phyloP scores from a whole-genome alignment of 202 grass and related monocot species.

The Setaria italica region DNA sequence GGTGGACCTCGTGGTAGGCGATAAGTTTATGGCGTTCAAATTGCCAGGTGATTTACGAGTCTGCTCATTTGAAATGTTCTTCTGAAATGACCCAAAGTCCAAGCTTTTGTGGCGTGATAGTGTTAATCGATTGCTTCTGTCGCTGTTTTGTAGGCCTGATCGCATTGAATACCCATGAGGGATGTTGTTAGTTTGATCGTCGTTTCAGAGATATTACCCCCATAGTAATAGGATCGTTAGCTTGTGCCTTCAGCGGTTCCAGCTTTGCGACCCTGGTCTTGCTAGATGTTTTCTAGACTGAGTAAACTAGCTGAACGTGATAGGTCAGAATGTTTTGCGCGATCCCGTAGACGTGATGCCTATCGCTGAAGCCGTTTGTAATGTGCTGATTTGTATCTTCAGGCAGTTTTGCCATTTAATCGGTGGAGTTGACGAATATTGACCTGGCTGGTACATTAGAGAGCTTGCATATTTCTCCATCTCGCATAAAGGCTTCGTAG shows the following conservation, averaged over 20 bases:
- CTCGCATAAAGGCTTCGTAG: not conserved
- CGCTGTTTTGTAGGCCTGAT: slow-evolving; percentile 56
- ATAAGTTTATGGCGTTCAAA: slow-evolving; percentile 50
- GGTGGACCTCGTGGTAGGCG: slow-evolving; percentile 64
- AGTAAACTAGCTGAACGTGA: not conserved
- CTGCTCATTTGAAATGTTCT: not conserved
- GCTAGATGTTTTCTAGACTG: slow-evolving; percentile 1
- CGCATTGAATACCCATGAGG: not conserved
- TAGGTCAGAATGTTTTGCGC: slow-evolving; percentile 8
- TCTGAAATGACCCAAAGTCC: slow-evolving; percentile 12
- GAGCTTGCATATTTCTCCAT: not conserved
- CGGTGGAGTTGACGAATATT: not conserved
- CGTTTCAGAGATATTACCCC: slow-evolving; percentile 2
- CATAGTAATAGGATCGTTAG: slow-evolving; percentile 35
- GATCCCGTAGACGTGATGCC: not conserved
- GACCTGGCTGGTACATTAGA: not conserved
- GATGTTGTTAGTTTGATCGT: slow-evolving; percentile 19
- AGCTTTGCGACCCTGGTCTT: slow-evolving; percentile 4
- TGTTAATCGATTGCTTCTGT: slow-evolving; percentile 27
- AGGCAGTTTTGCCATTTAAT: slow-evolving; percentile 23
- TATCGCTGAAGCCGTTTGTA: slow-evolving; percentile 11
- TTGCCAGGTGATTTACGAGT: slow-evolving; percentile 52
- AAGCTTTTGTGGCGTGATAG: not conserved
- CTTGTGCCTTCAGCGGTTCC: slow-evolving; percentile 10
- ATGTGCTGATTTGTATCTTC: not conserved